Percentiles rank a stretch among this genome's conserved stretches.
These are phyloP conservation scores for Xylaria flabelliformis DNA, from an alignment of 495 filamentous ascomycete species.

Conservation along the genomic window DNA sequence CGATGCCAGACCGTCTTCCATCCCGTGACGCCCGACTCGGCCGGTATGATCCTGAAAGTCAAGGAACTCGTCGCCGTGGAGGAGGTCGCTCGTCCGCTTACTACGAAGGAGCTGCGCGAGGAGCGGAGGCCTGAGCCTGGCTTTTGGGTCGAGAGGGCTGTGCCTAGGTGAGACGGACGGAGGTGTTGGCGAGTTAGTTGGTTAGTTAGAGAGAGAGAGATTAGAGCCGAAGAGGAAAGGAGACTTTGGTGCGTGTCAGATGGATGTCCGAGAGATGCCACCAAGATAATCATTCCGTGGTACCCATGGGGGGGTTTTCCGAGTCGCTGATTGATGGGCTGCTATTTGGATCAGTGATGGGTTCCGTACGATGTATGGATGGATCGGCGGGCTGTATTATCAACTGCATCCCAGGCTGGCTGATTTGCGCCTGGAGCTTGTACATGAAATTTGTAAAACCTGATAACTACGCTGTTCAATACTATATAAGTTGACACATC, in stretches of 20 bases:
- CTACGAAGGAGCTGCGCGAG: conserved; percentile 73
- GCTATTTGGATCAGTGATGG: neutral
- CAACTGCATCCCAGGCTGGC: neutral
- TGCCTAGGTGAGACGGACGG: conserved; percentile 39
- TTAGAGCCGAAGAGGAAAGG: neutral
- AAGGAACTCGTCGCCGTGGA: conserved; percentile 91
- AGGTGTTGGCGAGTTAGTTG: neutral
- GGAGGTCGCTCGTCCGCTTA: conserved; percentile 77
- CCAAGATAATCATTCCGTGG: neutral
- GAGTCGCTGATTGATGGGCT: neutral
- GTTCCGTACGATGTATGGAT: neutral
- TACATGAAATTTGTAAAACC: conserved; percentile 14
- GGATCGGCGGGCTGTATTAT: conserved; percentile 8
- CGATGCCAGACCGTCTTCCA: conserved; percentile 92
- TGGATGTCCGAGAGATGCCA: no score
- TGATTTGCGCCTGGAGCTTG: neutral
- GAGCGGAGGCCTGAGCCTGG: conserved; percentile 81
- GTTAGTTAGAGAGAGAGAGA: no score
- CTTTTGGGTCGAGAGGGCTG: conserved; percentile 80
- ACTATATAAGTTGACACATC: neutral
- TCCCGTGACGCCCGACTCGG: conserved; percentile 79
- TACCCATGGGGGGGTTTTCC: neutral
- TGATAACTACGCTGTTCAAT: neutral
- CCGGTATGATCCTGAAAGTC: conserved; percentile 96
- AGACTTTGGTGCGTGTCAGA: no score